Conservation (phyloP, 495 filamentous ascomycete species). For the Immersiella caudata region DNA sequence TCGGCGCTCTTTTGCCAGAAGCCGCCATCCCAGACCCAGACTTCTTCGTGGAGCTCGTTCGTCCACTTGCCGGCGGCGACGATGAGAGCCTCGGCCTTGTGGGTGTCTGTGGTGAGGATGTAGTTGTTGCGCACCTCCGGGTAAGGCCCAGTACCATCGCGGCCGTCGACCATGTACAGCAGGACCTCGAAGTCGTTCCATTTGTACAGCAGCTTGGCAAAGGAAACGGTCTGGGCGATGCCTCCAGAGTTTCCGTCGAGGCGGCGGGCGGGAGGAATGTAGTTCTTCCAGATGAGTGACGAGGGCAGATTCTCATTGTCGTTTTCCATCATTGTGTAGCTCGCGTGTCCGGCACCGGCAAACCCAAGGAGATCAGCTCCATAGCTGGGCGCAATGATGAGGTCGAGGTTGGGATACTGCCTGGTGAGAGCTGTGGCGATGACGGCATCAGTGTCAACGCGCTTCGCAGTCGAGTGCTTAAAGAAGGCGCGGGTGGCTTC, state of each 20-base stretch:
- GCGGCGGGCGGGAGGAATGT: slow-evolving; percentile 53
- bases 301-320: slow-evolving; percentile 37
- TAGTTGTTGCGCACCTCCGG: slow-evolving; percentile 47
- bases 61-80: slow-evolving; percentile 53
- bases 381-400: slow-evolving; percentile 44
- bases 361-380: slow-evolving; percentile 52
- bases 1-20: slow-evolving; percentile 62
- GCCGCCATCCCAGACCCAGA: slow-evolving; percentile 66
- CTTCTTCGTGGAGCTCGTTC: slow-evolving; percentile 58
- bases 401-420: slow-evolving; percentile 54
- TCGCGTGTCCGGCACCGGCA: slow-evolving; percentile 53
- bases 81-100: slow-evolving; percentile 55
- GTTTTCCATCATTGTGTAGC: slow-evolving; percentile 35
- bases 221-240: slow-evolving; percentile 46
- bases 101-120: slow-evolving; percentile 47
- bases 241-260: slow-evolving; percentile 51
- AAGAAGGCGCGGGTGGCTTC: slow-evolving; percentile 38
- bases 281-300: slow-evolving; percentile 47
- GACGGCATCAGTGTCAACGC: slow-evolving; percentile 56
- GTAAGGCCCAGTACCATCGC: slow-evolving; percentile 45
- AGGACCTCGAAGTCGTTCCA: slow-evolving; percentile 55
- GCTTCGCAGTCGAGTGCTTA: slow-evolving; percentile 49
- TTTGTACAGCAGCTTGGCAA: slow-evolving; percentile 57
- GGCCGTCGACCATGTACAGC: slow-evolving; percentile 55
- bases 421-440: slow-evolving; percentile 51